phyloP scores from a whole-genome alignment of 2,329 filamentous ascomycete genomes.

The Cytospora leucostoma region DNA sequence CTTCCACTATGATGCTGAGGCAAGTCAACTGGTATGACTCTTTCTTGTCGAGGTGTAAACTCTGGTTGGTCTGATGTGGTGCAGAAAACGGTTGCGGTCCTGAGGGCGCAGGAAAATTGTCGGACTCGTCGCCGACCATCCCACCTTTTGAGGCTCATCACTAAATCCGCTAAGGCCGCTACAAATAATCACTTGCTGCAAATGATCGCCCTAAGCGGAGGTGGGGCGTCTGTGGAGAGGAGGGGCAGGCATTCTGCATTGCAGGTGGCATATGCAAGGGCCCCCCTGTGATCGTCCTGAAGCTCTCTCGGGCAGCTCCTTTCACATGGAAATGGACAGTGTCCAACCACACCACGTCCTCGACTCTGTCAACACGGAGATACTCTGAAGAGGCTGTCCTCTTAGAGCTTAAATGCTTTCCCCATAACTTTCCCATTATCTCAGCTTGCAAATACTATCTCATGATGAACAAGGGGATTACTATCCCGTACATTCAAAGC shows the following conservation, averaged over 20 bases:
- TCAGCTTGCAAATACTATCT: neutral
- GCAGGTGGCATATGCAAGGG: too few species aligned
- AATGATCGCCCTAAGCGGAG: too few species aligned
- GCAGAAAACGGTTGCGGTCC: conserved; percentile 15
- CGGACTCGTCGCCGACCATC: conserved; percentile 21
- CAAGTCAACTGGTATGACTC: conserved; percentile 23
- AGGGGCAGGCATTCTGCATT: too few species aligned
- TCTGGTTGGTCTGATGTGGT: neutral
- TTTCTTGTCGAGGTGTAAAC: conserved; percentile 3
- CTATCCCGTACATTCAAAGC: neutral
- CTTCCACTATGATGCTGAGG: neutral
- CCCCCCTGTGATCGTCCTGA: too few species aligned
- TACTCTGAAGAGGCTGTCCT: neutral
- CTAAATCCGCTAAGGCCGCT: neutral
- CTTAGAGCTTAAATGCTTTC: neutral
- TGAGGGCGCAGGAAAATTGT: conserved; percentile 19
- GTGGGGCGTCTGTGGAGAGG: too few species aligned
- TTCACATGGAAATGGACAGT: neutral
- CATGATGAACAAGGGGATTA: neutral
- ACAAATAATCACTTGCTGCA: too few species aligned
- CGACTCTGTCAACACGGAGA: neutral
- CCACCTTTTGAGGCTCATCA: neutral
- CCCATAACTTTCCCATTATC: neutral
- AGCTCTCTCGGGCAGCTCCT: too few species aligned
- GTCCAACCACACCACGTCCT: neutral